Conservation (phyloP, 345 rosid genomes). For the Populus tremula region DNA sequence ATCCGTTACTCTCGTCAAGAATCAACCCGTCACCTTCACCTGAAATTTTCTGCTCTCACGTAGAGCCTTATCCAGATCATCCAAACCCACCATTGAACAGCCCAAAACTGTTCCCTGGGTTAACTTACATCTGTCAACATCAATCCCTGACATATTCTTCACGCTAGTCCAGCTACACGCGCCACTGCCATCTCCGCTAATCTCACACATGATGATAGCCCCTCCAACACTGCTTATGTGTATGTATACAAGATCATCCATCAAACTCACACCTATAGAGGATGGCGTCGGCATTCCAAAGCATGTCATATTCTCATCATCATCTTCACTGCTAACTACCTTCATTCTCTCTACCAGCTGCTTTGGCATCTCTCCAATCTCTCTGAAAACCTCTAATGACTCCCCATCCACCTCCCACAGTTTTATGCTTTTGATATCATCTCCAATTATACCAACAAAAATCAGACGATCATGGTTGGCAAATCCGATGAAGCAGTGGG, state of each 20-base stretch:
- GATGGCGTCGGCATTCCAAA: conserved; percentile 22
- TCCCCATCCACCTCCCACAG: conserved; percentile 46
- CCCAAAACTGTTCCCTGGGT: conserved; percentile 34
- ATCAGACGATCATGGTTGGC: conserved; percentile 32
- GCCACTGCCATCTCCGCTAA: conserved; percentile 21
- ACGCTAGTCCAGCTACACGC: conserved; percentile 44
- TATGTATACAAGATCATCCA: conserved; percentile 39
- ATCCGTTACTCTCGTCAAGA: no score
- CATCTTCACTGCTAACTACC: neutral
- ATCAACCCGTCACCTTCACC: neutral
- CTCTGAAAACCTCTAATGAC: conserved; percentile 21
- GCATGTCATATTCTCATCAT: neutral
- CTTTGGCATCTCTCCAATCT: conserved; percentile 54
- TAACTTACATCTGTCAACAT: neutral
- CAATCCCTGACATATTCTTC: conserved; percentile 26
- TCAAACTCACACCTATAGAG: conserved; percentile 34
- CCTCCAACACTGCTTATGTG: conserved; percentile 23
- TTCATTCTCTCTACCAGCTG: conserved; percentile 39
- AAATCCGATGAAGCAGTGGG: conserved; percentile 37
- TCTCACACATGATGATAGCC: conserved; percentile 42
- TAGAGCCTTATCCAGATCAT: conserved; percentile 47
- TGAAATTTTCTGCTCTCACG: conserved; percentile 20
- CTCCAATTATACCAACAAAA: conserved; percentile 43
- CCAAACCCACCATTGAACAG: conserved; percentile 46
- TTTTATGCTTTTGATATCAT: conserved; percentile 36